These are phyloP conservation scores for Arthroderma sp. DNA, from an alignment of 2,329 filamentous ascomycete species.

Conservation along the genomic window DNA sequence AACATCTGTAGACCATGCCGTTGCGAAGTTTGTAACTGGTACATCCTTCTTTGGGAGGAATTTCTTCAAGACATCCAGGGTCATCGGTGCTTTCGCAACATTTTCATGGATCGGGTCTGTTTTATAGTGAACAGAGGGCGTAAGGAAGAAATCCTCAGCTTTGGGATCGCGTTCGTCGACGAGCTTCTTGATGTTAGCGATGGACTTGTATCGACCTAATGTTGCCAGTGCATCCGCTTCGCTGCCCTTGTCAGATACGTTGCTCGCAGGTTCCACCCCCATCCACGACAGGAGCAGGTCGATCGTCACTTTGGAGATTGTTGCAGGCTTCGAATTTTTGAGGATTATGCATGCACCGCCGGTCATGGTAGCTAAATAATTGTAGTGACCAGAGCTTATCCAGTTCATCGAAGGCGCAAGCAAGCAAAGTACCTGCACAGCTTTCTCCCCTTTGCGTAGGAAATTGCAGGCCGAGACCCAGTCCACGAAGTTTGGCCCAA, in stretches of 20 bases:
- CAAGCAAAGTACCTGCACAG: slow-evolving; percentile 37
- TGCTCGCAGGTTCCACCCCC: slow-evolving; percentile 24
- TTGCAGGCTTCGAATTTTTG: slow-evolving; percentile 13
- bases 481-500: slow-evolving; percentile 32
- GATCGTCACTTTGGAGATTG: slow-evolving; percentile 34
- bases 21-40: slow-evolving; percentile 20
- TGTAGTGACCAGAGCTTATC: slow-evolving; percentile 26
- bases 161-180: neutral
- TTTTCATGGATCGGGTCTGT: neutral
- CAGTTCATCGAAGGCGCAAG: slow-evolving; percentile 19
- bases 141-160: neutral
- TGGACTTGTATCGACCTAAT: neutral
- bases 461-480: slow-evolving; percentile 33
- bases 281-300: slow-evolving; percentile 37
- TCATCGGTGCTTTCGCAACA: neutral
- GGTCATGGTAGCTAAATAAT: slow-evolving; percentile 35
- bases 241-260: slow-evolving; percentile 15
- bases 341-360: slow-evolving; percentile 33
- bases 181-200: neutral
- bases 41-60: slow-evolving; percentile 27
- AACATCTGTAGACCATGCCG: slow-evolving; percentile 31
- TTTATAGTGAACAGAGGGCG: neutral
- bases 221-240: neutral
- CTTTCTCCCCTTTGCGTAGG: slow-evolving; percentile 28
- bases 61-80: slow-evolving; percentile 5